Evolutionary conservation across 139 green algal genomes (phyloP).

Genomic region (Closterium sp.): DNA sequence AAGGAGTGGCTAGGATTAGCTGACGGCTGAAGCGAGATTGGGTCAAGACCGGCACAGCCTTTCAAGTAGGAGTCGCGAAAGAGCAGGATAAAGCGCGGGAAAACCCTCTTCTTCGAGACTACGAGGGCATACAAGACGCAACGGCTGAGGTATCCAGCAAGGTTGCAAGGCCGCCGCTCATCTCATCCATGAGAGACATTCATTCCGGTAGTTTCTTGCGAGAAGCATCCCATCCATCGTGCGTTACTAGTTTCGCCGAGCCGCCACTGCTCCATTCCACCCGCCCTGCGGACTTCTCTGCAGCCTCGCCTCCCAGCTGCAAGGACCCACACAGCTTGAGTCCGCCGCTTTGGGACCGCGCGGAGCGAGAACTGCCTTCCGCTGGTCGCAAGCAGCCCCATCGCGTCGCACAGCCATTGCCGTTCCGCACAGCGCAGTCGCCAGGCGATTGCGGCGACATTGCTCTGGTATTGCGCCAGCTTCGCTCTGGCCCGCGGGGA

Average conservation of each 20-base stretch:
- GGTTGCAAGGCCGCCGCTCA: background rate
- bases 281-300: too few species aligned
- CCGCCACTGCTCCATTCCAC: background rate
- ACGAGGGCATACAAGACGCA: too few species aligned
- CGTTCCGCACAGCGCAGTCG: background rate
- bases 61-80: too few species aligned
- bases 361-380: background rate
- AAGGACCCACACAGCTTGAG: background rate
- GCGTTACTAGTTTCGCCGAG: background rate
- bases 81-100: too few species aligned
- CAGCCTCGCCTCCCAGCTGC: background rate
- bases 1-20: too few species aligned
- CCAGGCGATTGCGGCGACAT: background rate
- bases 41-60: too few species aligned
- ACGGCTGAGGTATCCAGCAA: background rate
- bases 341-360: background rate
- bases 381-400: background rate
- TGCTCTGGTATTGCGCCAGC: background rate
- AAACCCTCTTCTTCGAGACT: too few species aligned
- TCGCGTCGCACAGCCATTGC: background rate
- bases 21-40: too few species aligned
- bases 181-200: too few species aligned
- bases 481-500: background rate
- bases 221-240: background rate
- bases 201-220: too few species aligned